Base-by-base conservation (phyloP, 2,329 filamentous ascomycete species). In the Penicillium sp. region DNA sequence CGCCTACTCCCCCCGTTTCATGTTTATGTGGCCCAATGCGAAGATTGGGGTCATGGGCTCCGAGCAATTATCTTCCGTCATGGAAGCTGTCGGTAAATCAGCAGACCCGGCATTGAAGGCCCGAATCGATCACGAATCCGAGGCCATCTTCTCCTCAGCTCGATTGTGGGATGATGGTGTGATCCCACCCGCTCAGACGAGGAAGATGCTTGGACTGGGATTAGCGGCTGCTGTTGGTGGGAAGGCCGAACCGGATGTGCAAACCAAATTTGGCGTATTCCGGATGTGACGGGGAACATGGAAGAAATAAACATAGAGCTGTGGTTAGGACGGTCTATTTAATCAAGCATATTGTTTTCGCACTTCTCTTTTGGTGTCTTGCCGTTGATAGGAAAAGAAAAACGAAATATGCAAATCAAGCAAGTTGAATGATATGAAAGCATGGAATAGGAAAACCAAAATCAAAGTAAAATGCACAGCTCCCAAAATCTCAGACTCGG, bases 11-110 rank as follows among this genome's bases (percentile, higher is more conserved):
- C 93, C 93, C 0, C 82, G 92, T 11, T 91, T 97, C 73, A 76
- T 97, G 56, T 97, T 91, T 87, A 95, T 93, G 82, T 99, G 94
- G 94, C 94, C 94, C 36, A 96, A 96, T 65, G 92, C 94, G n/a
- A 89, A 90, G 69, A 91, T 96, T 48, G 91, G 90, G 28, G 92
- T 99, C 65, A 99, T 99, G 94, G 94, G 94, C 18, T 84, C 89
- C 36, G 93, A 97, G 76, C 93, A 97, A 78, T 81, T 99, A 31
- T 88, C 88, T 7, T 85, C 88, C 3, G 94, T 99, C 58, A 97
- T 99, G 94, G 90, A 92, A 76, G 90, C 92, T 2, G 93, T 99
- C 0, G 92, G 93, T 8, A 89, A 90, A 75, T 85, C 85, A 55
- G 87, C 86, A 1, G 92, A 97, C 70, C 89, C 90, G 0, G 88